Evolutionary conservation across 768 basidiomycete genomes (phyloP).

Genomic region (Boletus subcaerulescens): DNA sequence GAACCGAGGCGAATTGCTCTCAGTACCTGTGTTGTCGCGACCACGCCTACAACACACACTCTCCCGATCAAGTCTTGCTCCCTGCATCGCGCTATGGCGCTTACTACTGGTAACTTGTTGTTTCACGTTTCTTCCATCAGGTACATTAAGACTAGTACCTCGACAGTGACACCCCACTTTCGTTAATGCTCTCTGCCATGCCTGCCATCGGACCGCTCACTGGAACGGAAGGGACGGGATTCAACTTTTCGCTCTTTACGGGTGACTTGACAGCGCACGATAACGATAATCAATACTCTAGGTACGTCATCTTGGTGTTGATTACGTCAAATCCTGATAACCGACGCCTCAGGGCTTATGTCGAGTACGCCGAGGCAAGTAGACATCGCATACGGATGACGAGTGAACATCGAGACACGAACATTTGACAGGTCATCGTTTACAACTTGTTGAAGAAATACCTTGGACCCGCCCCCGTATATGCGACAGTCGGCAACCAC

Average conservation of each 20-base stretch:
- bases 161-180: slow-evolving; percentile 55
- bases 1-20: slow-evolving; percentile 65
- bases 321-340: neutral
- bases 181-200: slow-evolving; percentile 54
- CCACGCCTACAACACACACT: slow-evolving; percentile 43
- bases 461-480: slow-evolving; percentile 58
- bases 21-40: slow-evolving; percentile 58
- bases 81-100: slow-evolving; percentile 65
- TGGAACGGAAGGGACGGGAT: slow-evolving; percentile 53
- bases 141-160: neutral
- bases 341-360: slow-evolving; percentile 41
- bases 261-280: slow-evolving; percentile 75
- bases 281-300: slow-evolving; percentile 56
- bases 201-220: slow-evolving; percentile 62
- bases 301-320: slow-evolving; percentile 29
- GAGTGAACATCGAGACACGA: neutral
- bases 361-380: slow-evolving; percentile 56
- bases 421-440: slow-evolving; percentile 40
- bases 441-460: slow-evolving; percentile 61
- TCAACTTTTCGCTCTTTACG: slow-evolving; percentile 63
- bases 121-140: no score
- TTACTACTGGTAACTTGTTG: slow-evolving; percentile 1
- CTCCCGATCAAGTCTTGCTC: slow-evolving; percentile 43
- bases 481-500: slow-evolving; percentile 73
- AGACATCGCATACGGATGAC: neutral